Evolutionary conservation across 2,329 filamentous ascomycete genomes (phyloP).

Genomic region (Nothophaeocryptopus gaeumannii): DNA sequence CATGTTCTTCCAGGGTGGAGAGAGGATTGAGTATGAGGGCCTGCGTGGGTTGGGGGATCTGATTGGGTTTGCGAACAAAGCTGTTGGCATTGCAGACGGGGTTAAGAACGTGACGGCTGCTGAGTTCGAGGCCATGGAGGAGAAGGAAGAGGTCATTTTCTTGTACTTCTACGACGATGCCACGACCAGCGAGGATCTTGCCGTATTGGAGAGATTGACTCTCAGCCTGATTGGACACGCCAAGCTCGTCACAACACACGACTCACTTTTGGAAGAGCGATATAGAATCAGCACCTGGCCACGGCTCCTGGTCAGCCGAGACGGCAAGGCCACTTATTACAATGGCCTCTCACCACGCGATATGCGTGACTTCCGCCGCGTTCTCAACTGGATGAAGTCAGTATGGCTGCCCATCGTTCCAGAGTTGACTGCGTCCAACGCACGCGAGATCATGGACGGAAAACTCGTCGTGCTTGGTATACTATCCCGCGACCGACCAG

Average conservation of each 20-base stretch:
- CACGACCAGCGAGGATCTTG: conserved; percentile 87
- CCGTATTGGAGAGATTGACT: conserved; percentile 79
- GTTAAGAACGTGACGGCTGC: conserved; percentile 77
- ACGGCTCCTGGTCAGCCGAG: conserved; percentile 82
- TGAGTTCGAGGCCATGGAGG: conserved; percentile 76
- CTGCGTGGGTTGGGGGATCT: conserved; percentile 90
- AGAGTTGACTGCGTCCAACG: conserved; percentile 86
- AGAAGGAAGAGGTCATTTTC: conserved; percentile 94
- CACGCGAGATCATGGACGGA: conserved; percentile 89
- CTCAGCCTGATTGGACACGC: conserved; percentile 87
- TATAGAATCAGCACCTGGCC: conserved; percentile 98
- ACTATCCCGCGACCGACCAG: conserved; percentile 72
- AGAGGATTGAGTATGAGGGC: conserved; percentile 89
- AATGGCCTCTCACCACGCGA: conserved; percentile 80
- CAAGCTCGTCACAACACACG: conserved; percentile 87
- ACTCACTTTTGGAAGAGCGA: conserved; percentile 68
- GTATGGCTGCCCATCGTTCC: conserved; percentile 96
- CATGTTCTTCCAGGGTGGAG: conserved; percentile 85
- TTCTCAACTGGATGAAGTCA: conserved; percentile 90
- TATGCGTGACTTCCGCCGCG: conserved; percentile 80
- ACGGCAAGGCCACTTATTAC: conserved; percentile 88
- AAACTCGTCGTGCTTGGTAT: conserved; percentile 94
- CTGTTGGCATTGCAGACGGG: conserved; percentile 71
- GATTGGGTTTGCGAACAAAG: conserved; percentile 80
- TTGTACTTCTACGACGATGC: conserved; percentile 97